Percentiles rank a stretch among this genome's conserved stretches.
Conservation (phyloP, 1,284 basidiomycete species). For the Gymnopus androsaceus region DNA sequence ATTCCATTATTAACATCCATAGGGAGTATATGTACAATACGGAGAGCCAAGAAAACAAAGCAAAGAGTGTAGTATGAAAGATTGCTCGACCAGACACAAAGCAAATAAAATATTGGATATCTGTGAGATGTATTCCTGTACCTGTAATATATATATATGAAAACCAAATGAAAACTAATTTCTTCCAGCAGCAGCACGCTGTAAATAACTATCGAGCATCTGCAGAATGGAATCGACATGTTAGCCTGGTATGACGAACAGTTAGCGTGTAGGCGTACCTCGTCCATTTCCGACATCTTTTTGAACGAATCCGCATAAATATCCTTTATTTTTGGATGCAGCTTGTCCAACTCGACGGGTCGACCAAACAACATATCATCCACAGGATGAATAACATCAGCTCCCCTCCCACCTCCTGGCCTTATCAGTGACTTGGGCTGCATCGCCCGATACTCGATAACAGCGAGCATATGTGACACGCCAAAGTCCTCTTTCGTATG, state of each 20-base stretch:
- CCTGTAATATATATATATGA: too few relatives aligned
- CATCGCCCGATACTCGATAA: constrained; percentile 70
- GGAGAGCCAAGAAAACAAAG: too few relatives aligned
- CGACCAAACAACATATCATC: constrained; percentile 76
- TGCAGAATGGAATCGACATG: not conserved
- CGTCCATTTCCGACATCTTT: constrained; percentile 79
- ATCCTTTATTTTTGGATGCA: constrained; percentile 74
- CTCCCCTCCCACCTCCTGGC: constrained; percentile 33
- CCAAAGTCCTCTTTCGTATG: constrained; percentile 82
- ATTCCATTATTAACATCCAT: too few relatives aligned
- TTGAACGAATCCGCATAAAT: constrained; percentile 72
- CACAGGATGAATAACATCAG: constrained; percentile 51
- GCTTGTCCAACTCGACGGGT: constrained; percentile 55
- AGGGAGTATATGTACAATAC: too few relatives aligned
- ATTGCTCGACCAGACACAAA: too few relatives aligned
- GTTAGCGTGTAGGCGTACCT: constrained; percentile 44
- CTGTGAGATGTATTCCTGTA: too few relatives aligned
- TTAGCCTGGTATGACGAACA: not conserved
- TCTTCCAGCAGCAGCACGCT: constrained; percentile 7
- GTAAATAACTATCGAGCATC: constrained; percentile 12
- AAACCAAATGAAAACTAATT: too few relatives aligned
- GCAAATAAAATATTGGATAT: too few relatives aligned
- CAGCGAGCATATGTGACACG: constrained; percentile 76
- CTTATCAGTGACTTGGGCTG: constrained; percentile 29
- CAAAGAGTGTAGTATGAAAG: too few relatives aligned